phyloP scores from a whole-genome alignment of 805 yeast species.

The Millerozyma miso region DNA sequence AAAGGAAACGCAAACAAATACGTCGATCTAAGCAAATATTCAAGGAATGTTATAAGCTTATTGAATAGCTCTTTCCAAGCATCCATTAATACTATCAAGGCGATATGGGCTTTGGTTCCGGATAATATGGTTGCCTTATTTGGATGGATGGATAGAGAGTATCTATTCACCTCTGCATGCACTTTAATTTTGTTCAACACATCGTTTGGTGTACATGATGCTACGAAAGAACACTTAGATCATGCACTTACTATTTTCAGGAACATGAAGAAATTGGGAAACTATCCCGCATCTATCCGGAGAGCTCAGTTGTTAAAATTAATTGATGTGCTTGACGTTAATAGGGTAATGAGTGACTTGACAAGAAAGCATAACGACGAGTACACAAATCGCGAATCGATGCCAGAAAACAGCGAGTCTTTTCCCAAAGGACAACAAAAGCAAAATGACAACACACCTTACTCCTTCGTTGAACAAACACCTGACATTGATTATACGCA shows the following conservation, averaged over 20 bases:
- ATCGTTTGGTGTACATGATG: constrained; percentile 78
- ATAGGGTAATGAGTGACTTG: constrained; percentile 56
- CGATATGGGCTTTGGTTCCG: constrained; percentile 69
- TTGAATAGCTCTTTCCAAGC: constrained; percentile 78
- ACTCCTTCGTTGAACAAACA: not conserved
- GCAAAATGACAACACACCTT: not conserved
- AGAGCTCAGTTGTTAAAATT: constrained; percentile 67
- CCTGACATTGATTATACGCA: not conserved
- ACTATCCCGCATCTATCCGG: constrained; percentile 74
- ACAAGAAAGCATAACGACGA: constrained; percentile 44
- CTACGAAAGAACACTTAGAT: constrained; percentile 65
- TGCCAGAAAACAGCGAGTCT: not conserved
- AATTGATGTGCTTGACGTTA: constrained; percentile 62
- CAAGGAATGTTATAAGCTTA: constrained; percentile 62
- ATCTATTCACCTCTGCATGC: constrained; percentile 71
- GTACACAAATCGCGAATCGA: not conserved
- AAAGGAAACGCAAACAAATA: constrained; percentile 43
- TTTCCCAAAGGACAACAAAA: no score
- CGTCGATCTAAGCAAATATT: constrained; percentile 63
- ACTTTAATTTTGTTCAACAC: constrained; percentile 70
- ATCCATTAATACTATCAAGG: constrained; percentile 68
- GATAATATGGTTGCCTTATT: constrained; percentile 81
- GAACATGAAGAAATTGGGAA: constrained; percentile 71
- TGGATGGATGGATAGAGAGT: constrained; percentile 86
- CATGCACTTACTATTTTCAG: constrained; percentile 68